Base-by-base conservation (phyloP, 2,329 filamentous ascomycete genomes). In the Diaporthe batatas region DNA sequence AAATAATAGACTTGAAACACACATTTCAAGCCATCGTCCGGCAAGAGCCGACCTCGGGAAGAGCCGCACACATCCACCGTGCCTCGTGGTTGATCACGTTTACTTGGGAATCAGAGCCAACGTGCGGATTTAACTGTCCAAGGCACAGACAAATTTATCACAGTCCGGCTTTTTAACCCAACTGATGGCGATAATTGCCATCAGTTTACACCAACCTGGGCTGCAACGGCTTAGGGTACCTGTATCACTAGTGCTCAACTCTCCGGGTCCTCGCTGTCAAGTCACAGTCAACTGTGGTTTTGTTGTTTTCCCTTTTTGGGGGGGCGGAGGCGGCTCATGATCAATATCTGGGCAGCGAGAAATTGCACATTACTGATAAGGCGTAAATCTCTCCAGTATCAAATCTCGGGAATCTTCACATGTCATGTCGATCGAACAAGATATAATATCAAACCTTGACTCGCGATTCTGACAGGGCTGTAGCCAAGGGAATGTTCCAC, bases 31-130 rank as follows among this genome's bases (percentile, higher is more conserved):
- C n/a, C 29, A 12, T 29, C 51, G 14, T 3, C 23, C 62, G 62
- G 62, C 10, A 65, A 65, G 62, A 51, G 29, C 62, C 44, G 62
- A n/a, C n/a, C n/a, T n/a, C n/a, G n/a, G n/a, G n/a, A 44, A 65
- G 62, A 65, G 62, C 44, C 62, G 62, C 44, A 65, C 44, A 65
- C 44, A 29, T 47, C 34, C 62, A 16, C 44, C n/a, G 2, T 36
- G 21, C 14, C 12, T 51, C 10, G 7, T n/a, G 29, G 1, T 21
- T 14, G 44, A 12, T 23, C 36, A 2, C 3, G 14, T 36, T 7
- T 21, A n/a, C 29, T 23, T 6, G 29, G 5, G 6, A 47, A 14
- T n/a, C 11, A 21, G 3, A 8, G 10, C 6, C 39, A 3, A 23
- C 1, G 1, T n/a, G 14, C 6, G 16, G 12, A 18, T 6, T 36